Conservation (phyloP, 108 stramenopile genomes). For the Skeletonema marinoi region DNA sequence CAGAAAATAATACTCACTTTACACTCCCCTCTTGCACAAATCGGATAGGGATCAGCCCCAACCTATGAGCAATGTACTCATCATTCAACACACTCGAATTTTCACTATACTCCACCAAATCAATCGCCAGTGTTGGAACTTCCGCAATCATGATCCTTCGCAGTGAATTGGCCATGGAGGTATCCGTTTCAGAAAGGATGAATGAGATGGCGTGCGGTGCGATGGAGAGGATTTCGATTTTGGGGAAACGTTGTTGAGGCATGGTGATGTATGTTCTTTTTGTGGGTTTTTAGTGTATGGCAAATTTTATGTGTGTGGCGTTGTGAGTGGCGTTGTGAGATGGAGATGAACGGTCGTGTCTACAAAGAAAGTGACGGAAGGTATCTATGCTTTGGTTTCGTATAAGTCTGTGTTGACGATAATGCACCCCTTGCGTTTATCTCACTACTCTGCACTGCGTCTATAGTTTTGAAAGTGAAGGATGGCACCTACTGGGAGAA, state of each 20-base stretch:
- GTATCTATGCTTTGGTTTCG: too few relatives aligned
- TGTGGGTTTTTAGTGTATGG: background rate
- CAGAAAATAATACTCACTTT: slow-evolving; percentile 39
- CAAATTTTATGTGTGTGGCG: background rate
- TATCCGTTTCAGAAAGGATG: slow-evolving; percentile 92
- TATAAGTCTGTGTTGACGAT: too few relatives aligned
- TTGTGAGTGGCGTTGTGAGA: background rate
- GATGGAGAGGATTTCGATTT: slow-evolving; percentile 75
- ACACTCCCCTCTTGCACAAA: slow-evolving; percentile 68
- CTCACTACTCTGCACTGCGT: too few relatives aligned
- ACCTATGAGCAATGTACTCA: slow-evolving; percentile 96
- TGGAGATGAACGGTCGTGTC: too few relatives aligned
- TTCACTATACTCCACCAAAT: slow-evolving; percentile 92
- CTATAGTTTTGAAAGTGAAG: too few relatives aligned
- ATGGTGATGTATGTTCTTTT: slow-evolving; percentile 32
- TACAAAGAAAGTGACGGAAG: too few relatives aligned
- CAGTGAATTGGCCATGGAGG: slow-evolving; percentile 94
- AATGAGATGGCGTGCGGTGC: slow-evolving; percentile 89
- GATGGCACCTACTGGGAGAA: too few relatives aligned
- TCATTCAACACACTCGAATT: slow-evolving; percentile 96
- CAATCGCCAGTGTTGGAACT: slow-evolving; percentile 95
- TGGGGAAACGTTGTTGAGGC: slow-evolving; percentile 91
- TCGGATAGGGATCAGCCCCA: slow-evolving; percentile 94
- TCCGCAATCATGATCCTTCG: slow-evolving; percentile 98
- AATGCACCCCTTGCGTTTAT: too few relatives aligned